These are phyloP conservation scores for Penicillium cosmopolitanum DNA, from an alignment of 495 filamentous ascomycete genomes.

Conservation along the genomic window DNA sequence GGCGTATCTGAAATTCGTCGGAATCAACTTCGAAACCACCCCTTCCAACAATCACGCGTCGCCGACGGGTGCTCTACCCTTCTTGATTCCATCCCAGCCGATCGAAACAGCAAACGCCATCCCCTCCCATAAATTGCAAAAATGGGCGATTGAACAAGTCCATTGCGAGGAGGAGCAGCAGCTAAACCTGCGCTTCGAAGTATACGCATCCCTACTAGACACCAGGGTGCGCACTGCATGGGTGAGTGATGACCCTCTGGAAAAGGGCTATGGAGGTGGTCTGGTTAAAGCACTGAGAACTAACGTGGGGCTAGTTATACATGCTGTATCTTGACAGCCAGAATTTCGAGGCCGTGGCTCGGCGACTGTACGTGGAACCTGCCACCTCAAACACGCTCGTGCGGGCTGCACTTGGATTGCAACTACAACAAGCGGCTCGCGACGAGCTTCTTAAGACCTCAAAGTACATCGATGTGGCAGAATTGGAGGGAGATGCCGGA, in stretches of 20 bases:
- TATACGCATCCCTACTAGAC: constrained; percentile 82
- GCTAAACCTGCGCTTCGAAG: constrained; percentile 66
- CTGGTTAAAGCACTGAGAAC: not conserved
- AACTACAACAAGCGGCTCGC: constrained; percentile 71
- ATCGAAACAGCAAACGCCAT: constrained; percentile 48
- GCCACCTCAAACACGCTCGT: constrained; percentile 65
- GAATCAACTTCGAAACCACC: constrained; percentile 67
- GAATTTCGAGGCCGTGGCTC: constrained; percentile 67
- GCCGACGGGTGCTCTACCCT: constrained; percentile 83
- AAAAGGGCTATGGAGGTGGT: not conserved
- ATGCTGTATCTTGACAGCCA: constrained; percentile 72
- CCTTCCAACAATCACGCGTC: constrained; percentile 92
- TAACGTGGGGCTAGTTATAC: constrained; percentile 60
- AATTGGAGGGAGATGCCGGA: constrained; percentile 67
- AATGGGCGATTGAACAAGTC: constrained; percentile 64
- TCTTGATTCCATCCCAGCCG: constrained; percentile 66
- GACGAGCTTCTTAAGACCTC: constrained; percentile 70
- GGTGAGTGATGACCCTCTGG: constrained; percentile 50
- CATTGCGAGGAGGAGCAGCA: constrained; percentile 54
- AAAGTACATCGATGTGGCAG: constrained; percentile 60
- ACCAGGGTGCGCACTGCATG: constrained; percentile 82
- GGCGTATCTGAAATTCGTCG: constrained; percentile 82
- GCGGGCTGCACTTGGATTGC: constrained; percentile 59
- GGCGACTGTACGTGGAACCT: constrained; percentile 68
- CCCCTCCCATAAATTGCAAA: constrained; percentile 66